Base-by-base conservation (phyloP, 2,329 filamentous ascomycete genomes). In the Aspergillus sp. region DNA sequence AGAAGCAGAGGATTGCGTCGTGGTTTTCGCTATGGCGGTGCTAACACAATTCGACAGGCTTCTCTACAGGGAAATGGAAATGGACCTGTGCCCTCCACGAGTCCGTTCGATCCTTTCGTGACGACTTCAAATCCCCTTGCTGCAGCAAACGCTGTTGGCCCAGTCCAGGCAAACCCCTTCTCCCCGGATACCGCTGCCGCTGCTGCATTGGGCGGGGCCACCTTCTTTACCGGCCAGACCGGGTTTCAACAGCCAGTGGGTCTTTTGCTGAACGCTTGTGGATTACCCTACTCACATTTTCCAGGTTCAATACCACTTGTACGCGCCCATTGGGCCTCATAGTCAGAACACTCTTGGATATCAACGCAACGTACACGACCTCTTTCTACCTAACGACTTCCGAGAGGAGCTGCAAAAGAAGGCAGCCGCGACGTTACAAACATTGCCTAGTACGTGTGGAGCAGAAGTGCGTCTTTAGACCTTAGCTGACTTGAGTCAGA, bases 371-470 rank as follows among this genome's bases (percentile, higher is more conserved):
- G 86, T 89, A 1, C 90, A 95, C 66, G 92, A 97, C 66, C 89
- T 97, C 59, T 99, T 99, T 71, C 82, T 97, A 40, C 85, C 91
- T 0, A 92, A 96, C 64, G 86, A 90, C 54, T 73, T 96, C 5
- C 83, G 94, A 50, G 90, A 97, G 73, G 91, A 97, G 29, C 76
- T 96, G 57, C 91, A 96, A 66, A 91, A 88, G 73, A 96, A 93
- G 73, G 81, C 88, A 0, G 92, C 96, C 64, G 90, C 93, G 23
- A 85, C 89, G 4, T 80, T 90, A 49, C 93, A 97, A 69, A 87
- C 90, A 6, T 84, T 97, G 60, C 88, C 91, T 36, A 95, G 84
- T 84, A 78, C 69, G 78, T 72, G 19, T 58, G 43, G 14, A 19
- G 44, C 36, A 19, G 13, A n/a, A 29, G 3, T 14, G 11, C 14